phyloP scores from a whole-genome alignment of 495 filamentous ascomycete genomes.

The Penicillium flavigenum region DNA sequence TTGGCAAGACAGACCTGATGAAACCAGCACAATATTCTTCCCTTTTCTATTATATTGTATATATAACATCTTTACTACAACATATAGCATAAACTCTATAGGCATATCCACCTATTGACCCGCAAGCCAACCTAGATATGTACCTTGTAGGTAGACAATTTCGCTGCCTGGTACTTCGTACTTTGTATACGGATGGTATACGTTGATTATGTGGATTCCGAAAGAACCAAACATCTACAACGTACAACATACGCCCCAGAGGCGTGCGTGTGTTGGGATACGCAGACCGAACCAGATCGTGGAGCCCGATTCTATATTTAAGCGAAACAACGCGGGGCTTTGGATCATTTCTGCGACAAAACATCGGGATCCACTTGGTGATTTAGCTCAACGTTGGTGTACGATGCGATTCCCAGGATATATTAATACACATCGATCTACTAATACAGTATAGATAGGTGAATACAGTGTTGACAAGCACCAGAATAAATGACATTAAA shows the following conservation, averaged over 20 bases:
- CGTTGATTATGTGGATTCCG: not conserved
- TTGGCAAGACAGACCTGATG: not conserved
- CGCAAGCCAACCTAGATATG: not conserved
- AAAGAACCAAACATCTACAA: not conserved
- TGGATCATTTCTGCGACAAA: slow-evolving; percentile 6
- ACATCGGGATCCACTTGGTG: slow-evolving; percentile 2
- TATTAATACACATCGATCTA: not conserved
- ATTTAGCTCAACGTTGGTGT: slow-evolving; percentile 8
- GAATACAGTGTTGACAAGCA: not conserved
- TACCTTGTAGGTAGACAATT: not conserved
- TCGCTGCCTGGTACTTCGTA: not conserved
- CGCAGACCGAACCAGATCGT: not conserved
- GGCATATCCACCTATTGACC: not conserved
- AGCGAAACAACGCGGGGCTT: slow-evolving; percentile 12
- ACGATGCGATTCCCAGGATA: not conserved
- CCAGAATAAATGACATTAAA: not conserved
- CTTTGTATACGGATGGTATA: not conserved
- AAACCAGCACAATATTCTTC: not conserved
- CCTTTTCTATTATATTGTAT: not conserved
- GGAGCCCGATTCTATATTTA: slow-evolving; percentile 11
- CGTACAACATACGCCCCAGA: not conserved
- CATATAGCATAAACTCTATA: no score
- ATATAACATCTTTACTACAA: no score
- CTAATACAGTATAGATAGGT: not conserved
- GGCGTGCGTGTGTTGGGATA: not conserved